Conservation (phyloP, 2,329 filamentous ascomycete genomes). For the Mariannaea sp. region DNA sequence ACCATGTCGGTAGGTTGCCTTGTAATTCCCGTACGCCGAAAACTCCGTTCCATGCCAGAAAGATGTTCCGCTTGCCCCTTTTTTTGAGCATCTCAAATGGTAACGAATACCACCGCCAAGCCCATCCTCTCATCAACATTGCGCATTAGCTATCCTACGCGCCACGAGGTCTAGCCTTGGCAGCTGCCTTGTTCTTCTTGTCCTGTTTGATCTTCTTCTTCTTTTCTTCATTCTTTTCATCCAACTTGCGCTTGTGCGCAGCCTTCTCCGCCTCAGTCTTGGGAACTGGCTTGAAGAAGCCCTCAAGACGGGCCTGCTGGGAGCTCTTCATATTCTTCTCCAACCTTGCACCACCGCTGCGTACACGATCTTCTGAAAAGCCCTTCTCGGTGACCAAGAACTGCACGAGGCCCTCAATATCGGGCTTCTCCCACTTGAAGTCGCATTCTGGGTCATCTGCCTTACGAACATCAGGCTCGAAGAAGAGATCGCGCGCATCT, state of each 20-base stretch:
- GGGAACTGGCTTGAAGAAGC: slow-evolving; percentile 93
- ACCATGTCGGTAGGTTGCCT: background rate
- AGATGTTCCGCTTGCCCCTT: background rate
- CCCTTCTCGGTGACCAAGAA: slow-evolving; percentile 94
- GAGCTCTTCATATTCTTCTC: slow-evolving; percentile 90
- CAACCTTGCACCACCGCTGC: slow-evolving; percentile 75
- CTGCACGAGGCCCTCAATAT: slow-evolving; percentile 85
- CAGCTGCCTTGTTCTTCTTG: slow-evolving; percentile 92
- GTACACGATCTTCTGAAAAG: slow-evolving; percentile 93
- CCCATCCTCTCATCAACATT: background rate
- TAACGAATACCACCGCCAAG: background rate
- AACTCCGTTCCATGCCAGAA: slow-evolving; percentile 27
- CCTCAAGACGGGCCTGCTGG: slow-evolving; percentile 89
- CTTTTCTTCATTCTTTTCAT: slow-evolving; percentile 87
- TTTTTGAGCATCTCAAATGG: slow-evolving; percentile 6
- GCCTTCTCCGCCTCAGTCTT: slow-evolving; percentile 88
- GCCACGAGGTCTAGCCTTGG: slow-evolving; percentile 83
- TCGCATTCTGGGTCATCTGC: slow-evolving; percentile 88
- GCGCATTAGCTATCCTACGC: slow-evolving; percentile 35
- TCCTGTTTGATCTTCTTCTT: slow-evolving; percentile 96
- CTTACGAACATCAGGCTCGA: slow-evolving; percentile 83
- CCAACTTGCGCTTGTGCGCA: slow-evolving; percentile 86
- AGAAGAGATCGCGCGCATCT: slow-evolving; percentile 90
- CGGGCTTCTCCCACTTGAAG: slow-evolving; percentile 96
- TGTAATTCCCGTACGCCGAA: slow-evolving; percentile 25